Base-by-base conservation (phyloP, 139 green algal genomes). In the Edaphochlamys debaryana region DNA sequence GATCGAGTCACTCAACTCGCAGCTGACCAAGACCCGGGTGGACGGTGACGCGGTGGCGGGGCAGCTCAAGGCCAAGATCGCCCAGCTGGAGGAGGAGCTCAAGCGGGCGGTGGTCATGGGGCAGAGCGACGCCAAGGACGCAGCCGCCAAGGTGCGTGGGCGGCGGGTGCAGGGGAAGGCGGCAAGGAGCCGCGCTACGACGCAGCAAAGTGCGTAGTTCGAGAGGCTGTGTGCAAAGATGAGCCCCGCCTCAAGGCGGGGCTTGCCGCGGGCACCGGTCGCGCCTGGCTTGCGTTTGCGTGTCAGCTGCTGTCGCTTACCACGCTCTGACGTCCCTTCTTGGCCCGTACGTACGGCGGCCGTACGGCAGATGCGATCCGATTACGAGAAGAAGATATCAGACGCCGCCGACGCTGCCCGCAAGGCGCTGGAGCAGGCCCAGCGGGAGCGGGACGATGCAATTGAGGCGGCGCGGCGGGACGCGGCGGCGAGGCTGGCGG, bases 81-180 rank as follows among this genome's bases (percentile, higher is more conserved):
- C 72, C 25, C 54, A 27, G 56, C 67, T 87, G 41, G 54, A 84
- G 83, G 83, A 42, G 19, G 80, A 86, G 45, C 19, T 86, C 9
- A 45, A 62, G 60, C 37, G 58, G 6, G 80, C 80, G 17, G 37
- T 81, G 2, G 48, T 25, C 25, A 19, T n/a, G 70, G 80, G 80
- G 19, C 70, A 81, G 41, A 76, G 70, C 70, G 70, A 86, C 48
- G 80, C 80, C 0, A 17, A 56, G 66, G 64, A 66, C 45, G 63
- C 63, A 5, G 42, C 42, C 4, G 29, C 34, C 3, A 74, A 83
- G 63, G 77, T 83, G 48, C 8, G 67, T 25, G 40, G 34, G 15
- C 15, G 36, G 23, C 6, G 64, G 36, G 6, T 29, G 17, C 7
- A 29, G 34, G 64, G 34, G 64, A 11, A 40, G n/a, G n/a, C 45